phyloP scores from a whole-genome alignment of 2,329 filamentous ascomycete species.

The Colletotrichum aenigma region DNA sequence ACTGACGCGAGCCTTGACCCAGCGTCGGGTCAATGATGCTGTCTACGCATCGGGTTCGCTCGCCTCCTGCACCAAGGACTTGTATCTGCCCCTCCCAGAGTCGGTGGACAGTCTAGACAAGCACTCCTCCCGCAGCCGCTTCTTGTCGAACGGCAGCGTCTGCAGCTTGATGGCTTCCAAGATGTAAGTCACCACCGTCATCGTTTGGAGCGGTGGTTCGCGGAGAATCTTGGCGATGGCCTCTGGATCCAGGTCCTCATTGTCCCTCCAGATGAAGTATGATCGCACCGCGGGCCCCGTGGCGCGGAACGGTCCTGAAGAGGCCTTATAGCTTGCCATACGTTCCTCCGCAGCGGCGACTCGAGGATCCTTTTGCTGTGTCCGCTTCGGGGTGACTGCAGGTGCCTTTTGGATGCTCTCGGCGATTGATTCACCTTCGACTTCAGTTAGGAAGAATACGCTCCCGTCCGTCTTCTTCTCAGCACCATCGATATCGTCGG shows the following conservation, averaged over 20 bases:
- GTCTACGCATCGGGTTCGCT: background rate
- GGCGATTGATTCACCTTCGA: conserved; percentile 9
- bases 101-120: conserved; percentile 35
- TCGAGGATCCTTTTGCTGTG: conserved; percentile 40
- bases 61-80: conserved; percentile 28
- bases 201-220: conserved; percentile 60
- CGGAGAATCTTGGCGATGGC: conserved; percentile 61
- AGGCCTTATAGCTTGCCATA: conserved; percentile 38
- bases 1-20: background rate
- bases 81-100: conserved; percentile 26
- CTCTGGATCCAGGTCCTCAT: conserved; percentile 50
- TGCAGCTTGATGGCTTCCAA: conserved; percentile 58
- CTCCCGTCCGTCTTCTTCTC: conserved; percentile 25
- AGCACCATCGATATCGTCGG: conserved; percentile 32
- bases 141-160: conserved; percentile 51
- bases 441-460: conserved; percentile 27
- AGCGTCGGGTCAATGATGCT: background rate
- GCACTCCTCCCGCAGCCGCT: conserved; percentile 50
- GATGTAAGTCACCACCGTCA: conserved; percentile 65
- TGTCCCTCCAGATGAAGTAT: conserved; percentile 68
- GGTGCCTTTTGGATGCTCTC: conserved; percentile 13
- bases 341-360: conserved; percentile 47
- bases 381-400: background rate
- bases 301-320: conserved; percentile 27
- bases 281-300: conserved; percentile 48